Base-by-base conservation (phyloP, 805 yeast genomes). In the Clavispora fructus region DNA sequence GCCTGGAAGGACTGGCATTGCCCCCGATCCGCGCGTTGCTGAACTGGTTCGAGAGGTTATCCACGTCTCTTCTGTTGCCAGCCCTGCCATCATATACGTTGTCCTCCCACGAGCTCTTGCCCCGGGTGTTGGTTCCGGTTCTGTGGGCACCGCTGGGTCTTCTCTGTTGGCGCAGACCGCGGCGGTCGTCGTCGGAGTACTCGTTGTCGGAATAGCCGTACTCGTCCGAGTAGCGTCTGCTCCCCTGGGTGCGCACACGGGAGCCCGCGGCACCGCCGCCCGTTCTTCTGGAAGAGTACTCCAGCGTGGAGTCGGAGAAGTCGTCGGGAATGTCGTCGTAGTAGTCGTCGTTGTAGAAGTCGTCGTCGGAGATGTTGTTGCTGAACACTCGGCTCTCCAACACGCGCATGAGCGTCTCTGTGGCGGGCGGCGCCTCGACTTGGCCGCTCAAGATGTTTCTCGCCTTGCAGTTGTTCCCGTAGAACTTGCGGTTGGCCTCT, bases 401-500 rank as follows among this genome's bases (percentile, higher is more conserved):
- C 13, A 92, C 85, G 58, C 95, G 78, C 80, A 89, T 82, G 53
- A 92, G 75, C 6, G 94, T 78, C 52, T 90, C 97, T 55, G 90
- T 86, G 10, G 86, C 90, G 27, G 96, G 89, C 2, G 98, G 98
- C 3, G 96, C 80, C 41, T 89, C 92, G n/a, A 92, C 87, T 54
- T 85, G 78, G 35, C 99, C 99, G 7, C 84, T 70, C 44, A 92
- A 74, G 59, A 92, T 87, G 61, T 76, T 75, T 64, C 87, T 80
- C n/a, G 97, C 95, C 49, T 94, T 90, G 64, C 96, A 86, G 54
- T 78, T 81, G 56, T 75, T 77, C 33, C 99, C 98, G 62, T 92
- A 92, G 62, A 92, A 92, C 68, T 92, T 92, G 60, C 96, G 77
- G 67, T 92, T 92, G 26, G 98, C 96, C 59, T 94, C 98, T 68